These are phyloP conservation scores for Cucurbitaria berberidis DNA, from an alignment of 2,329 filamentous ascomycete genomes.

Conservation along the genomic window DNA sequence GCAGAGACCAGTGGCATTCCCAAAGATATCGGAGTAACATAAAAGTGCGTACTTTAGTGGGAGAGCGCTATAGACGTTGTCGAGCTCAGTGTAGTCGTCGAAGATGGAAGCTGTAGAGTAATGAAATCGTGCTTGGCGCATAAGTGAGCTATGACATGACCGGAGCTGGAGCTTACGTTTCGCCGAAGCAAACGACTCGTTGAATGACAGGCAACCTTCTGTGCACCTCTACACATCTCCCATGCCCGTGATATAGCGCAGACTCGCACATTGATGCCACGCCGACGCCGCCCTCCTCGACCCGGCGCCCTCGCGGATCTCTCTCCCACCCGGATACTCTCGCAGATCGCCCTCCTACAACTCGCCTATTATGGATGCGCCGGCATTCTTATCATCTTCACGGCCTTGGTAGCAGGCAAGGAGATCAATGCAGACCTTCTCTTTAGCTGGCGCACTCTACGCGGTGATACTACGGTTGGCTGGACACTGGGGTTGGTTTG, in stretches of 20 bases:
- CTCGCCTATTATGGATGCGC: slow-evolving; percentile 68
- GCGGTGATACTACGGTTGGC: slow-evolving; percentile 72
- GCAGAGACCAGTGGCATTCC: not conserved
- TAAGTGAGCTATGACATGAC: slow-evolving; percentile 28
- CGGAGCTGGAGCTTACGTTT: slow-evolving; percentile 22
- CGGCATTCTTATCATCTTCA: slow-evolving; percentile 69
- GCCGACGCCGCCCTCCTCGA: slow-evolving; percentile 66
- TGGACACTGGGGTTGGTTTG: slow-evolving; percentile 73
- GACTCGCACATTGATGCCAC: slow-evolving; percentile 53
- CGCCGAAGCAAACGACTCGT: slow-evolving; percentile 18
- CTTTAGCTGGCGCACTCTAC: slow-evolving; percentile 67
- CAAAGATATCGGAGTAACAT: not conserved
- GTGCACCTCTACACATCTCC: slow-evolving; percentile 11
- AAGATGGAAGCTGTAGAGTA: slow-evolving; percentile 4
- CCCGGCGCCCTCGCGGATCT: slow-evolving; percentile 71
- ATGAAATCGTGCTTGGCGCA: slow-evolving; percentile 26
- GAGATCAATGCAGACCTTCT: slow-evolving; percentile 65
- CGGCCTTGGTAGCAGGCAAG: slow-evolving; percentile 68
- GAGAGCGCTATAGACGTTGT: not conserved
- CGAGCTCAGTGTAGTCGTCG: not conserved
- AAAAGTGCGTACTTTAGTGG: not conserved
- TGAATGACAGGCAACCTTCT: slow-evolving; percentile 26
- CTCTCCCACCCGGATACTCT: slow-evolving; percentile 69
- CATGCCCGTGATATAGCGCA: slow-evolving; percentile 27
- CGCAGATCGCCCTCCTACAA: slow-evolving; percentile 70